Evolutionary conservation across 257 asterid genomes (phyloP), one percentile per base, ranked within the genome.

Genomic region (Dorcoceras hygrometricum): DNA sequence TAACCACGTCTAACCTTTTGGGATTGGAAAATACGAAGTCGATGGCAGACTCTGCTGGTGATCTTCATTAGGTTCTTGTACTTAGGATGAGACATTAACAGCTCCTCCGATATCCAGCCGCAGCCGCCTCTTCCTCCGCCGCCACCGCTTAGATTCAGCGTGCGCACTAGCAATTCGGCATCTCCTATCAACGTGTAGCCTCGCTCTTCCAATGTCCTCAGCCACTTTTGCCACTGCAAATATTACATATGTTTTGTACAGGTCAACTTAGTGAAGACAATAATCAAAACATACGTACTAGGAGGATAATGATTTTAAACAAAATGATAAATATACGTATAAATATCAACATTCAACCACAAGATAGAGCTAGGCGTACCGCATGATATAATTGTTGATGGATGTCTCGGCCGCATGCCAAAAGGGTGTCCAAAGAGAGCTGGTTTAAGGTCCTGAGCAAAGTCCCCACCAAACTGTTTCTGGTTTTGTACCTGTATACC

Each of bases 171-270:
- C 3, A 92, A 74, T 59, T 86, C 95, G 5, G 90, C 93, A 14
- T 75, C 84, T 12, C 82, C 81, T 62, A 65, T 39, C 28, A 75
- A 59, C 31, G 11, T 25, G 5, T 62, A 67, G 4, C 59, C 56
- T 23, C 63, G 75, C 31, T 62, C 77, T 73, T 66, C 71, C 66
- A 76, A 76, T 1, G 58, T 76, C 20, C 64, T 72, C 72, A 92
- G 26, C 97, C 98, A 92, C 63, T 82, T 81, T 39, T 23, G 68
- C 99, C 99, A 93, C 99, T 93, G 43, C 22, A 65, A 3, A 62
- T 16, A 23, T n/a, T 24, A 28, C 23, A 34, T 16, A 43, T 43
- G 20, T 0, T 19, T 14, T 14, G 20, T 16, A 43, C 2, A 16
- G 4, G 6, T 43, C 10, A 2, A 0, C 2, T 16, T 43, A 16